Conservation (phyloP, 768 basidiomycete genomes). For the Amanita rubescens region DNA sequence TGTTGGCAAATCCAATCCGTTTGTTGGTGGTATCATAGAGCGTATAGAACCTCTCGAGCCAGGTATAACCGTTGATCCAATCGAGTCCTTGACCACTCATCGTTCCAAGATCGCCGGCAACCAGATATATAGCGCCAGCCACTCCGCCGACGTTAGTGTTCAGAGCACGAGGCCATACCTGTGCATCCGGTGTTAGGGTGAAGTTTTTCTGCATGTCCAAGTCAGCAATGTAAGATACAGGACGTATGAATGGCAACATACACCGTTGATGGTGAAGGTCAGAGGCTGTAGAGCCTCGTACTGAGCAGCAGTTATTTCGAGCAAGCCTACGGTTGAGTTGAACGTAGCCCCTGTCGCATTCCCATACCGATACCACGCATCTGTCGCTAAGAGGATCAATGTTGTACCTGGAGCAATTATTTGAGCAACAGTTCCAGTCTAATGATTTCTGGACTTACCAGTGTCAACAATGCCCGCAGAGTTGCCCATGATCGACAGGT, state of each 20-base stretch:
- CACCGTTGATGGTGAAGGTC: constrained; percentile 46
- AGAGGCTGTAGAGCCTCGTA: constrained; percentile 45
- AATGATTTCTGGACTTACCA: constrained; percentile 18
- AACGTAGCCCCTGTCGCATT: constrained; percentile 37
- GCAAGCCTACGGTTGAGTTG: constrained; percentile 51
- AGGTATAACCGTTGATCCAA: constrained; percentile 45
- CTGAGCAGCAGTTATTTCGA: constrained; percentile 43
- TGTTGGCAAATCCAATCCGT: constrained; percentile 56
- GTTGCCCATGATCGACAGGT: constrained; percentile 34
- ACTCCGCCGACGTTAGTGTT: constrained; percentile 53
- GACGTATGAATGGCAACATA: constrained; percentile 18
- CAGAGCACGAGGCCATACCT: constrained; percentile 59
- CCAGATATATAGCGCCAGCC: constrained; percentile 43
- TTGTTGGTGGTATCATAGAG: too few species aligned
- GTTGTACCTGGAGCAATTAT: constrained; percentile 35
- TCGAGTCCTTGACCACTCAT: constrained; percentile 50
- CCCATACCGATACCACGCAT: constrained; percentile 37
- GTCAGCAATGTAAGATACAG: constrained; percentile 26
- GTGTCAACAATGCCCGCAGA: constrained; percentile 58
- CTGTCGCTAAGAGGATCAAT: constrained; percentile 40
- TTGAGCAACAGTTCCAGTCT: background rate
- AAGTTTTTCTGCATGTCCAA: constrained; percentile 32
- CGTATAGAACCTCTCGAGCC: constrained; percentile 51
- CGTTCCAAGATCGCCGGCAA: constrained; percentile 44
- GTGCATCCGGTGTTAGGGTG: constrained; percentile 54